phyloP scores from a whole-genome alignment of 805 yeast species.

The Saturnispora mendoncae region DNA sequence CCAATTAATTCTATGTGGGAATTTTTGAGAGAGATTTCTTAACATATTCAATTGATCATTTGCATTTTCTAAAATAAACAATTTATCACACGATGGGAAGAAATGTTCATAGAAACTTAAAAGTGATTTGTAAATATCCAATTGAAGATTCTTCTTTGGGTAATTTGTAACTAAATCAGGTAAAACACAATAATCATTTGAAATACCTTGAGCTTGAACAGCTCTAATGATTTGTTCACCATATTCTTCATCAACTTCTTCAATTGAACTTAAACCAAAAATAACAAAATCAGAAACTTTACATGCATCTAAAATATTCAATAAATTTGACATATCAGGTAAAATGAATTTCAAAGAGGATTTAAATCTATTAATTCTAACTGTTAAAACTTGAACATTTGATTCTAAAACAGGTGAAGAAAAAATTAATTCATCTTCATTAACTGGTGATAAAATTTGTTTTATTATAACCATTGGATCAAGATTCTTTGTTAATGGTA shows the following conservation, averaged over 20 bases:
- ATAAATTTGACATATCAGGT: slow-evolving; percentile 58
- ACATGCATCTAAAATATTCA: slow-evolving; percentile 74
- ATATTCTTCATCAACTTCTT: slow-evolving; percentile 67
- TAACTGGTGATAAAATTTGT: slow-evolving; percentile 34
- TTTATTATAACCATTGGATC: slow-evolving; percentile 46
- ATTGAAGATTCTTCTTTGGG: slow-evolving; percentile 68
- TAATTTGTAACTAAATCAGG: slow-evolving; percentile 61
- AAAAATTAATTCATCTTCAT: slow-evolving; percentile 26
- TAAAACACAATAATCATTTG: slow-evolving; percentile 70
- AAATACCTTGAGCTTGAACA: slow-evolving; percentile 84
- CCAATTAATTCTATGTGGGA: slow-evolving; percentile 83
- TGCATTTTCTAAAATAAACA: slow-evolving; percentile 58
- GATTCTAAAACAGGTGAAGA: slow-evolving; percentile 28
- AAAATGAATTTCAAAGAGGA: slow-evolving; percentile 64
- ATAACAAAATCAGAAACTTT: slow-evolving; percentile 84
- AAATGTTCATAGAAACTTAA: slow-evolving; percentile 62
- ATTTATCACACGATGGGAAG: slow-evolving; percentile 71
- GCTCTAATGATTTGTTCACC: slow-evolving; percentile 91
- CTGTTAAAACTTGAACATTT: slow-evolving; percentile 42
- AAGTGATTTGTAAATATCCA: slow-evolving; percentile 57
- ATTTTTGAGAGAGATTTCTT: slow-evolving; percentile 72
- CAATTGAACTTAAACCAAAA: slow-evolving; percentile 78
- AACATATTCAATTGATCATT: slow-evolving; percentile 68
- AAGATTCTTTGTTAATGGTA: slow-evolving; percentile 71
- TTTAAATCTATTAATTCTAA: slow-evolving; percentile 58